Evolutionary conservation across 164 flowering plant species (phyloP), one percentile per base, ranked within the genome.

Genomic region (Vitis amurensis): DNA sequence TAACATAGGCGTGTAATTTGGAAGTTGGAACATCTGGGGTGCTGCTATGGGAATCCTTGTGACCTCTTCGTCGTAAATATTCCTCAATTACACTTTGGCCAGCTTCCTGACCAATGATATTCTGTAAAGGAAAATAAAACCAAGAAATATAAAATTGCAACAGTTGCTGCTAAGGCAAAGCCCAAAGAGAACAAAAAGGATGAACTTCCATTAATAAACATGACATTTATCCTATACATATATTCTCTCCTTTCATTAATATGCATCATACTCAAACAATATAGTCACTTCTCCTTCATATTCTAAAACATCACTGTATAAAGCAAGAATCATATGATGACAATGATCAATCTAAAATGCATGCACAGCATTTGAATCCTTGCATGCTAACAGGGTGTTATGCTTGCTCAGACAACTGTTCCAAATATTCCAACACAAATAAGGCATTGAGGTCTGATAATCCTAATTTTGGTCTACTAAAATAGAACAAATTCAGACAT

Each of bases 51-150:
- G 66, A 23, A 66, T 72, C 81, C n/a, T 72, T 64, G 73, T 77
- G 76, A 58, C 97, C 98, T 82, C 99, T 88, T 67, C 81, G 81
- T 67, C 66, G 86, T 75, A 95, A 71, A 74, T 95, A 95, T 74
- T 93, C 98, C 51, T 85, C 90, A 50, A 86, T 91, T 47, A 95
- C 91, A 74, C 68, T 69, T 79, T 78, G 88, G 37, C 96, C 97
- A 63, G 85, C 84, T 76, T 93, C 92, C 71, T 82, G 80, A 17
- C 98, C 97, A 69, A 93, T 78, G 51, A 95, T 95, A 79, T 90
- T 95, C 99, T 95, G 86, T 71, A 80, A 11, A 55, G 29, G 13
- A 49, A 61, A 50, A 71, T 1, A 27, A 58, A 62, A 11, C n/a
- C 19, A 55, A 50, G 31, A 60, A 57, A 55, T 55, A 3, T 9